Conservation (phyloP, 495 filamentous ascomycete genomes). For the Corynascus novoguineensis region DNA sequence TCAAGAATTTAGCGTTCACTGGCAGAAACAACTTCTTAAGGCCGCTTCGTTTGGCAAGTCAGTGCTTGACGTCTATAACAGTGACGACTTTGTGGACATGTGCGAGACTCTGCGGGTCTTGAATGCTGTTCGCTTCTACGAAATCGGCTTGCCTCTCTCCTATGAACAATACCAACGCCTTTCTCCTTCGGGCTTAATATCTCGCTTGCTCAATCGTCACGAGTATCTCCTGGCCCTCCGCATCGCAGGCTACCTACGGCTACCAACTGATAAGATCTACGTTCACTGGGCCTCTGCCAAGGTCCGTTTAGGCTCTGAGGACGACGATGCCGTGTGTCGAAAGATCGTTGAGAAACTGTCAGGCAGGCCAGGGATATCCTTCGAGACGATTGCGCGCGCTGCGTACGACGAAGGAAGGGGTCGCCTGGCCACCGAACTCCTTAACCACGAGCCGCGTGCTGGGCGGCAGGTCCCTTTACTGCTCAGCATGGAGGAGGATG, state of each 20-base stretch:
- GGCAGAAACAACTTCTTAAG: conserved; percentile 93
- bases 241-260: conserved; percentile 79
- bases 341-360: conserved; percentile 81
- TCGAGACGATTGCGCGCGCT: conserved; percentile 87
- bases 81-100: conserved; percentile 98
- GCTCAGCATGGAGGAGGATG: conserved; percentile 91
- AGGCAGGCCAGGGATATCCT: conserved; percentile 86
- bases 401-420: conserved; percentile 91
- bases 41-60: conserved; percentile 97
- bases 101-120: conserved; percentile 89
- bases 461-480: conserved; percentile 95
- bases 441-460: conserved; percentile 89
- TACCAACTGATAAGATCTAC: conserved; percentile 85
- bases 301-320: conserved; percentile 74
- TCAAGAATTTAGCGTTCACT: conserved; percentile 79
- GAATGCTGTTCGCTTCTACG: conserved; percentile 84
- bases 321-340: conserved; percentile 83
- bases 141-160: conserved; percentile 84
- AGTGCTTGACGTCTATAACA: conserved; percentile 91
- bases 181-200: conserved; percentile 78
- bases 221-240: conserved; percentile 89
- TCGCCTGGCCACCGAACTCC: conserved; percentile 76
- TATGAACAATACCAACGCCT: conserved; percentile 86
- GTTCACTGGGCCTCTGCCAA: conserved; percentile 96
- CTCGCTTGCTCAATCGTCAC: conserved; percentile 77